Evolutionary conservation across 1,284 basidiomycete genomes (phyloP).

Genomic region (Volvariella surrecta): DNA sequence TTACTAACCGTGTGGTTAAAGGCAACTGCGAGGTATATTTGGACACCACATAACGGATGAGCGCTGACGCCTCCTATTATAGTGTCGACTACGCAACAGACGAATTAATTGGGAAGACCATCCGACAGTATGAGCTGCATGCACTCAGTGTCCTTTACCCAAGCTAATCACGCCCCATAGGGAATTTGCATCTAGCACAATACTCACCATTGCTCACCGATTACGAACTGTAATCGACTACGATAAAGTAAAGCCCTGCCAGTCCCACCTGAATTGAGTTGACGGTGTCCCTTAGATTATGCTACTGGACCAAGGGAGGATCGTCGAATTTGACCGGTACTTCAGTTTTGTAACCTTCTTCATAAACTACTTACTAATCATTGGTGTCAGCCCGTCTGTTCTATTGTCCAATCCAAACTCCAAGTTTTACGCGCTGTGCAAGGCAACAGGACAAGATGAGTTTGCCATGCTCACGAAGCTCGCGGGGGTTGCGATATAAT

Average conservation of each 20-base stretch:
- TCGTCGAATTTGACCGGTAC: constrained; percentile 71
- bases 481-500: constrained; percentile 35
- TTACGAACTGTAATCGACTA: constrained; percentile 65
- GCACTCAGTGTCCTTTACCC: background rate
- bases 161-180: constrained; percentile 19
- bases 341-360: constrained; percentile 9
- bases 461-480: constrained; percentile 66
- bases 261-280: background rate
- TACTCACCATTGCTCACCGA: constrained; percentile 67
- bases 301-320: constrained; percentile 80
- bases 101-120: constrained; percentile 66
- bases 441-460: constrained; percentile 75
- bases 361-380: background rate
- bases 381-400: constrained; percentile 40
- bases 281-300: constrained; percentile 46
- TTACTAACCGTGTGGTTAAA: constrained; percentile 13
- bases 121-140: constrained; percentile 48
- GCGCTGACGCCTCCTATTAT: constrained; percentile 2
- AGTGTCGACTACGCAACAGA: constrained; percentile 76
- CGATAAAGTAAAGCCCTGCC: constrained; percentile 38
- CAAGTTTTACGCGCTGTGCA: constrained; percentile 72
- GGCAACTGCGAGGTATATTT: constrained; percentile 57
- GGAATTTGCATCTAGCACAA: constrained; percentile 57
- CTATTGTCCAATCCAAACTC: constrained; percentile 61
- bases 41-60: background rate